Evolutionary conservation across 177 flowering plant species (phyloP).

Genomic region (Telopea speciosissima): DNA sequence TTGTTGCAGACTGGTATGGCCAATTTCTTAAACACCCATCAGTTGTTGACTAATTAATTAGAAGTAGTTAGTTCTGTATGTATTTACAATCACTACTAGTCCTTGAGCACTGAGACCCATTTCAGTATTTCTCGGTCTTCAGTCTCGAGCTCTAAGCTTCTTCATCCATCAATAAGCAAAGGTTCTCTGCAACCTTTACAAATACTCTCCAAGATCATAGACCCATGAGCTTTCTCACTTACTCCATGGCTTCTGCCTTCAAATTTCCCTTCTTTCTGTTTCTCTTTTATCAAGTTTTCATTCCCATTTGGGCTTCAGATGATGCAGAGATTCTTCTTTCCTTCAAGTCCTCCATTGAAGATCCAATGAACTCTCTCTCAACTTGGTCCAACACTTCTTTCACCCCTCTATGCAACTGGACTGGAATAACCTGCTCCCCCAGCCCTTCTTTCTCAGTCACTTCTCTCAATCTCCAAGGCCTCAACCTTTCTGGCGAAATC

Average conservation of each 20-base stretch:
- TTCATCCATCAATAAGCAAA: no score
- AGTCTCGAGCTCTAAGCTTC: no score
- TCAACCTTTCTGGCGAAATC: conserved; percentile 80
- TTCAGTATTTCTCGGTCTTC: no score
- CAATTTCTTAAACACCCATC: no score
- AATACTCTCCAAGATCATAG: no score
- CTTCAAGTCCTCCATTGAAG: conserved; percentile 66
- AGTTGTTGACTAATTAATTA: no score
- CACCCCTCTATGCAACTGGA: conserved; percentile 61
- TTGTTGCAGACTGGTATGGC: no score
- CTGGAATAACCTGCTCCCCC: conserved; percentile 57
- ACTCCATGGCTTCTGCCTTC: conserved; percentile 14
- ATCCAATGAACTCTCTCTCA: conserved; percentile 55
- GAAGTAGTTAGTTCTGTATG: no score
- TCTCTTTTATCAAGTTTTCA: conserved; percentile 17
- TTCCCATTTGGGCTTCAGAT: conserved; percentile 24
- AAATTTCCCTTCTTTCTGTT: conserved; percentile 5
- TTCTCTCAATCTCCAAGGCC: conserved; percentile 52
- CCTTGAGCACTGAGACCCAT: no score
- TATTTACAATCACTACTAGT: no score
- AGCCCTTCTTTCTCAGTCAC: conserved; percentile 29
- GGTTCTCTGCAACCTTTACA: no score
- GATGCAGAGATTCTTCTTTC: conserved; percentile 53
- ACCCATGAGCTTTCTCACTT: conserved; percentile 3
- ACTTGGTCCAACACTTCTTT: conserved; percentile 54